Percentiles rank a stretch among this genome's conserved stretches.
phyloP scores from a whole-genome alignment of 2,329 filamentous ascomycete species.

The Neurospora sp. region DNA sequence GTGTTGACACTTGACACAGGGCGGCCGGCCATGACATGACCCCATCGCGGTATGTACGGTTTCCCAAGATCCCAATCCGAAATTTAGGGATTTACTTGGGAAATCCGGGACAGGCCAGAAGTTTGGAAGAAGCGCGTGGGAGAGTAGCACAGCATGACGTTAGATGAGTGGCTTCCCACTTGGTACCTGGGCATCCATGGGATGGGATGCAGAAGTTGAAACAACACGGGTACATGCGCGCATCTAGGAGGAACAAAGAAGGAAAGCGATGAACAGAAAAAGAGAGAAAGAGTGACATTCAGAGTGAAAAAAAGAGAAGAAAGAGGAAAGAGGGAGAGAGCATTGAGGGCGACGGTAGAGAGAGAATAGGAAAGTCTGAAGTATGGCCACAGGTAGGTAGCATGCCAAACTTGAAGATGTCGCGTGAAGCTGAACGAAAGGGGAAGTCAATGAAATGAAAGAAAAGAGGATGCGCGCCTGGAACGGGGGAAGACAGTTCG shows the following conservation, averaged over 20 bases:
- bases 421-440: neutral
- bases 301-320: neutral
- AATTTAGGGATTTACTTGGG: neutral
- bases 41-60: neutral
- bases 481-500: neutral
- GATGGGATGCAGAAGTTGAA: neutral
- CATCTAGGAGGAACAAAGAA: neutral
- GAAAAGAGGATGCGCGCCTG: neutral
- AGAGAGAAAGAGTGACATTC: no score
- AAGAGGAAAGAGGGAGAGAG: neutral
- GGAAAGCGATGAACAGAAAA: neutral
- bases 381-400: neutral
- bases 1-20: neutral
- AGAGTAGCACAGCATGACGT: neutral
- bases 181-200: neutral
- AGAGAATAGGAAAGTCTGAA: neutral
- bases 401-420: neutral
- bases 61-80: neutral
- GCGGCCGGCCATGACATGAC: neutral
- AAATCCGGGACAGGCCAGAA: neutral
- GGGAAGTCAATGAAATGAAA: neutral
- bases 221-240: neutral
- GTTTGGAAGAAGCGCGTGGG: neutral
- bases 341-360: neutral
- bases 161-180: neutral